These are phyloP conservation scores for Hyphopichia wangnamkhiaoensis DNA, from an alignment of 1,139 yeast genomes.

Conservation along the genomic window DNA sequence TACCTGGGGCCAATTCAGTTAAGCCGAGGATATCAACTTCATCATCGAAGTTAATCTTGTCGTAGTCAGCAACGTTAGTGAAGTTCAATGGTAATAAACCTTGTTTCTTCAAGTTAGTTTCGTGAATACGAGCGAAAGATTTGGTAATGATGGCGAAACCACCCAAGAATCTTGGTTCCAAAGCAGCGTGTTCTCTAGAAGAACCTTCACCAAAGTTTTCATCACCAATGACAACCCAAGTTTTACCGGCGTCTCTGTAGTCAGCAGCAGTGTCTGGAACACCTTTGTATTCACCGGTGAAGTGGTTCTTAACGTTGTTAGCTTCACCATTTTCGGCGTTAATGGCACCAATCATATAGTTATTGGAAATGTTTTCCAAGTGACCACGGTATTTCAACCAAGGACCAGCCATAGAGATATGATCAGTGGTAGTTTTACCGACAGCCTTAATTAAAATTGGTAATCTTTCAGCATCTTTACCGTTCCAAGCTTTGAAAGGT, in stretches of 20 bases:
- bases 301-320: constrained; percentile 84
- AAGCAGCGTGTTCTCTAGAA: constrained; percentile 99
- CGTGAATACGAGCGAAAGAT: constrained; percentile 94
- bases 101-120: constrained; percentile 53
- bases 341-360: constrained; percentile 99
- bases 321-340: constrained; percentile 97
- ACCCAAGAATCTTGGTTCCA: constrained; percentile 99
- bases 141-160: constrained; percentile 96
- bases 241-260: constrained; percentile 89
- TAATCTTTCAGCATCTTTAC: constrained; percentile 85
- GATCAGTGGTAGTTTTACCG: constrained; percentile 99
- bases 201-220: constrained; percentile 99
- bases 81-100: constrained; percentile 90
- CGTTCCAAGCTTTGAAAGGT: constrained; percentile 77
- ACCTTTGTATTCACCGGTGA: constrained; percentile 91
- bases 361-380: constrained; percentile 96
- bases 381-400: constrained; percentile 99
- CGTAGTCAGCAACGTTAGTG: constrained; percentile 85
- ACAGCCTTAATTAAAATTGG: constrained; percentile 95
- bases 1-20: constrained; percentile 89
- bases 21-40: constrained; percentile 86
- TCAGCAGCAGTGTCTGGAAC: constrained; percentile 95
- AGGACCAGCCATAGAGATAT: constrained; percentile 99
- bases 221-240: constrained; percentile 98
- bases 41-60: constrained; percentile 89